Base-by-base conservation (phyloP, 108 stramenopile species). In the Aurantiochytrium sp. region DNA sequence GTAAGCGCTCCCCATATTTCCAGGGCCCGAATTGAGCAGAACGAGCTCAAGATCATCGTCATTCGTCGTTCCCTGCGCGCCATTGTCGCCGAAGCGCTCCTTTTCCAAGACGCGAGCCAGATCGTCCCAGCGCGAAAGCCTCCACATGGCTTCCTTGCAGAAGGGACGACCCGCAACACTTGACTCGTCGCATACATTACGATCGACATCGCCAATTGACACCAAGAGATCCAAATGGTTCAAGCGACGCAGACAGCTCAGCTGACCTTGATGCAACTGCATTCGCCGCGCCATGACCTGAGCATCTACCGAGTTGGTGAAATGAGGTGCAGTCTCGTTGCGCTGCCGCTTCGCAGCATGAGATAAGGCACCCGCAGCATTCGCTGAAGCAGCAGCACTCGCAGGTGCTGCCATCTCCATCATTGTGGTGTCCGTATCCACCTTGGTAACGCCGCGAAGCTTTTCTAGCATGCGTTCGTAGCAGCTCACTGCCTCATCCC, bases 391-490 rank as follows among this genome's bases (percentile, higher is more conserved):
- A 29, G 69, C 69, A 14, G 83, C 5, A 6, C 2, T n/a, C 8
- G 53, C 55, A 5, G 47, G 28, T 10, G 18, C 59, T 6, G 83
- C 53, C 10, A 1, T n/a, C 5, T 53, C 49, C 44, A n/a, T 87
- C n/a, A 8, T 45, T 18, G 47, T 87, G 29, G 83, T 45, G 19
- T 45, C 53, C 21, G 53, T 57, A 5, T 58, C 87, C 35, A n/a
- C 58, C 21, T 49, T 87, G 25, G 59, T 4, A 42, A 2, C 44
- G 5, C 58, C n/a, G 5, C 49, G 25, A 57, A 69, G 64, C 0
- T 42, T 14, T 29, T 25, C 87, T 5, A 87, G 53, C 87, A 55
- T 87, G 1, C 87, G n/a, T n/a, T 90, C 89, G 28, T 90, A 87
- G 57, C 25, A 51, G 14, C 42, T 43, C 58, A 90, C 16, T 4